Evolutionary conservation across 345 rosid genomes (phyloP), one percentile per base, ranked within the genome.

Genomic region (Passiflora organensis): DNA sequence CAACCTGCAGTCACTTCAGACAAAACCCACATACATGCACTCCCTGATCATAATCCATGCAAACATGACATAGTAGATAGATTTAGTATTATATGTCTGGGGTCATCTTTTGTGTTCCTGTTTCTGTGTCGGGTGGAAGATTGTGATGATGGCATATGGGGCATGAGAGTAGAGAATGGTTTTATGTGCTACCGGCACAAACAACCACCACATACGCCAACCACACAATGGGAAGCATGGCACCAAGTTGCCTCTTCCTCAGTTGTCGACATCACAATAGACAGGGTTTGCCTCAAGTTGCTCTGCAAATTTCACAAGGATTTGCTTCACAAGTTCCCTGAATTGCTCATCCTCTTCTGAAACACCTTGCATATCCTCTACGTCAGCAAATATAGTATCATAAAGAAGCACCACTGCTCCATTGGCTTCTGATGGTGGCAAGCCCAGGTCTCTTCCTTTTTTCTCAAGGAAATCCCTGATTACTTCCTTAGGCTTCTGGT

Each of bases 381-480:
- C 41, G 39, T 69, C 80, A 25, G 81, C 63, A 47, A 85, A 79
- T 41, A 83, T 71, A 1, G 71, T 69, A 56, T 81, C 84, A 20
- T 87, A 87, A 14, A 87, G 76, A 72, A 68, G 76, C 65, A 51
- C 24, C 44, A 67, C 78, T 6, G 85, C 58, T 51, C 85, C 95
- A 13, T 80, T 81, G 37, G 81, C 75, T 63, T 86, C 72, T 15
- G 74, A 22, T 20, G 84, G 84, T 32, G 97, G 97, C 78, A 90
- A 68, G 21, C 97, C 97, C 38, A 81, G 51, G 58, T 87, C 82
- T 39, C 62, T 63, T n/a, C 87, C 89, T 13, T 76, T 82, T 62
- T 72, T 50, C 70, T 77, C 74, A 22, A 90, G 74, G 69, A 79
- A 78, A 57, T 22, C 55, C 71, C 77, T 61, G 61, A 83, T 70